phyloP scores from a whole-genome alignment of 164 flowering plant species.

The Nymphaea colorata region DNA sequence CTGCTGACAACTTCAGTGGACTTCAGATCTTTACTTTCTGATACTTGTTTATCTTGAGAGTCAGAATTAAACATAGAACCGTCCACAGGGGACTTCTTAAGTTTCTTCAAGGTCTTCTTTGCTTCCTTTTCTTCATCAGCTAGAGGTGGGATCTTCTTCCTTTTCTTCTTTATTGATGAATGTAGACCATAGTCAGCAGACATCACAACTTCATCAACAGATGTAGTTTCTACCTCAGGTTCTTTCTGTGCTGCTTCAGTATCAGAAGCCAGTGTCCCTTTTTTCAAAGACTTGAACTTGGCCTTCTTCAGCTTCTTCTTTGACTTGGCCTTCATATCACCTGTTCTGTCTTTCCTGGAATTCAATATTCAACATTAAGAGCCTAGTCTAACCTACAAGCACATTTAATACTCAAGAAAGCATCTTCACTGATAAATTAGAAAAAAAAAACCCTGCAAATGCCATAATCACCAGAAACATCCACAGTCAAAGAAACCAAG shows the following conservation, averaged over 20 bases:
- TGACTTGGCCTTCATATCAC: conserved; percentile 43
- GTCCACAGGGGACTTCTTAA: conserved; percentile 31
- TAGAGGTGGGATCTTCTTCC: conserved; percentile 31
- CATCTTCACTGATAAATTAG: too few relatives aligned
- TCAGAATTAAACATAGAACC: conserved; percentile 15
- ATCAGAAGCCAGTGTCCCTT: conserved; percentile 58
- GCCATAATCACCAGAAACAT: too few relatives aligned
- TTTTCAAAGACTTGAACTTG: conserved; percentile 92
- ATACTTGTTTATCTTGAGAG: conserved; percentile 20
- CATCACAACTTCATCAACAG: conserved; percentile 40
- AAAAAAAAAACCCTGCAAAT: too few relatives aligned
- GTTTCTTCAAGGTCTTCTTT: conserved; percentile 55
- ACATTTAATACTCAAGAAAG: too few relatives aligned
- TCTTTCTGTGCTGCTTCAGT: conserved; percentile 24
- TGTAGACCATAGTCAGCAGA: conserved; percentile 20
- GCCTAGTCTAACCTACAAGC: neutral
- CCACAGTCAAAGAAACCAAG: too few relatives aligned
- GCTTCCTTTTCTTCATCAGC: conserved; percentile 29
- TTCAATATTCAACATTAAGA: neutral
- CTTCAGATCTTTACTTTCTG: conserved; percentile 27
- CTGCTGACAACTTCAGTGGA: conserved; percentile 27
- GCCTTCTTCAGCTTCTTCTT: conserved; percentile 86
- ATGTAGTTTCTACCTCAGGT: conserved; percentile 26
- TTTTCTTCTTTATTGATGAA: conserved; percentile 39
- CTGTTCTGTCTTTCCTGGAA: conserved; percentile 37